Evolutionary conservation across 805 yeast species (phyloP), one percentile per base, ranked within the genome.

Genomic region (Scheffersomyces coipomensis): DNA sequence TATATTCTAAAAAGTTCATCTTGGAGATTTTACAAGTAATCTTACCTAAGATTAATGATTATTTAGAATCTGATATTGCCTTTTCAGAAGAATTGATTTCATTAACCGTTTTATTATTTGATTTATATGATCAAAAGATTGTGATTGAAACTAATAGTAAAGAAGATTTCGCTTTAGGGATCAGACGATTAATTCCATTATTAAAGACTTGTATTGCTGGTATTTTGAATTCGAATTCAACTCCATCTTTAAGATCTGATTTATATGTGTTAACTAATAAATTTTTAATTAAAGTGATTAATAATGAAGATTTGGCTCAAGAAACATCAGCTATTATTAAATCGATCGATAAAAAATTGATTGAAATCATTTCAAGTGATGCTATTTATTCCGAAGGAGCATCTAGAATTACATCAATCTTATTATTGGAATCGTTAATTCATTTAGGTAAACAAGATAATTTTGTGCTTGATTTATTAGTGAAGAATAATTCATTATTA

Each of bases 31-130:
- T 89, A 45, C 95, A 88, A 49, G 69, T 77, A 3, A 71, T 88
- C 18, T 71, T 88, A 16, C 96, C 96, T 2, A 84, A 80, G 52
- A 76, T 89, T 34, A 81, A 81, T 48, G 87, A 81, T 42, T 89
- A 83, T 59, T 73, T 88, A 39, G 88, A 82, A 34, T 60, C 68
- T 19, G 86, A 86, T 51, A 67, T 81, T 3, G 57, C 66, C 5
- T 85, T 81, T 54, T 82, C 96, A 1, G 87, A 82, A 53, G 91
- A 85, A 42, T 64, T 89, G 37, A 83, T 88, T 2, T 83, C 95
- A 0, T 64, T 89, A 36, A 78, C 88, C 51, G 90, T 86, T 3
- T 72, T 83, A 11, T 59, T 89, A 35, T 80, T 82, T 47, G 85
- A 81, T 40, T 57, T 78, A 22, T 85, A 82, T 55, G 81, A 78